Evolutionary conservation across 345 rosid species (phyloP), one percentile per base, ranked within the genome.

Genomic region (Cardamine occulta): DNA sequence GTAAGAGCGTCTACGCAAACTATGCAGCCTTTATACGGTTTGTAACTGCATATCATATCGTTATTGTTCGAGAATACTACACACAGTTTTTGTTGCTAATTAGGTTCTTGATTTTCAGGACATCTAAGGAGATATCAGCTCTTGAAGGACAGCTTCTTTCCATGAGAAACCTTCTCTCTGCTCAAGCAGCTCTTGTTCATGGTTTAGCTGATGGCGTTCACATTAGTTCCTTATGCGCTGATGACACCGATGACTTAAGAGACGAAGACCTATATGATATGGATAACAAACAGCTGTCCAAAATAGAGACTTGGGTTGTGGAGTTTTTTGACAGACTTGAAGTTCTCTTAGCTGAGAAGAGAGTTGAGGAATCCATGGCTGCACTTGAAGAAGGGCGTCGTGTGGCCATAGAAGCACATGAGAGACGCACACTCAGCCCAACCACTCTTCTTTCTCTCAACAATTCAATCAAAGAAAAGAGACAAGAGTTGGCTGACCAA

Each of bases 91-190:
- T 70, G 59, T 63, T 70, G 26, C 28, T 63, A 2, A 11, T 53
- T 49, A 26, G 2, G 13, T 28, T 48, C 2, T 76, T 76, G 15
- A 49, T 47, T 54, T 81, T 69, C 80, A 93, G 98, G 32, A 88
- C 95, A 55, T 90, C 97, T 10, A 90, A 83, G 82, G 98, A 90
- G 89, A 94, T 94, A 53, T 75, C 93, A 26, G 84, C 87, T 68
- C 91, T 91, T 44, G 98, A 91, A 73, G 98, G 94, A 55, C 93
- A 91, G 70, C 97, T 91, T 23, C 88, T 94, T 40, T 86, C 97
- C 6, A 81, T 91, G 88, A 86, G 95, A 82, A 91, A 91, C 79
- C 91, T 82, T 63, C 82, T 94, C 31, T 90, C 96, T 17, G 86
- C 85, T 74, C 97, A 90, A 74, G 88, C 89, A 61, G 89, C 90